Evolutionary conservation across 2,329 filamentous ascomycete species (phyloP).

Genomic region (Aspergillus uvarum): DNA sequence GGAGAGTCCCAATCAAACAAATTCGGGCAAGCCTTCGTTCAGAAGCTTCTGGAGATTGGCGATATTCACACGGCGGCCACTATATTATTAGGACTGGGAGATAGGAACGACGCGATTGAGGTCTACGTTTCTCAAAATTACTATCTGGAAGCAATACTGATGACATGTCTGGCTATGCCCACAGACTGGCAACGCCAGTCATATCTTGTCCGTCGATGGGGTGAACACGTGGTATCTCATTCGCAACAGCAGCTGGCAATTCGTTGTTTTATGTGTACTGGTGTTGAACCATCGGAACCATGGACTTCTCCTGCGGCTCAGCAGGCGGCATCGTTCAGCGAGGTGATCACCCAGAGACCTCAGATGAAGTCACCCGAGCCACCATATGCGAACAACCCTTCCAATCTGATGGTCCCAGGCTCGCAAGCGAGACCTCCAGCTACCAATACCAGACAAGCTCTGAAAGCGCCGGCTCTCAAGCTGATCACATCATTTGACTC

Average conservation of each 20-base stretch:
- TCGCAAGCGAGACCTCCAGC: conserved; percentile 42
- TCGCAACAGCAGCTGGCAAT: conserved; percentile 89
- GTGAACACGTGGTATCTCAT: conserved; percentile 83
- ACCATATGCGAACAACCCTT: conserved; percentile 45
- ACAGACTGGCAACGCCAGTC: conserved; percentile 88
- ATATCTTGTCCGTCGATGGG: conserved; percentile 89
- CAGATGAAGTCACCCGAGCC: conserved; percentile 57
- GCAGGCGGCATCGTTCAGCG: conserved; percentile 51
- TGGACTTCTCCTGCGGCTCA: conserved; percentile 84
- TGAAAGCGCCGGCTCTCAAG: conserved; percentile 81
- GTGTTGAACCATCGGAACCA: conserved; percentile 76
- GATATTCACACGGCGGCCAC: conserved; percentile 91
- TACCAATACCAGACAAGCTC: conserved; percentile 59
- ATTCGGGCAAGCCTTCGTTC: conserved; percentile 84
- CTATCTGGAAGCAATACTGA: conserved; percentile 88
- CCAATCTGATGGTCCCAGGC: conserved; percentile 22
- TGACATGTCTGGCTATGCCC: conserved; percentile 80
- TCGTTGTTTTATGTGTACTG: conserved; percentile 87
- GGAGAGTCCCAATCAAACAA: conserved; percentile 78
- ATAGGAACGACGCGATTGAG: conserved; percentile 92
- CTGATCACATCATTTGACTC: conserved; percentile 83
- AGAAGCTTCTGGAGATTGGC: conserved; percentile 81
- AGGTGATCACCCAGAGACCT: conserved; percentile 27
- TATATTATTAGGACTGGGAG: conserved; percentile 87
- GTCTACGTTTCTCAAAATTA: conserved; percentile 89